Percentiles rank a stretch among this genome's conserved stretches.
Evolutionary conservation across 495 filamentous ascomycete genomes (phyloP).

Genomic region (Bacidia gigantensis): DNA sequence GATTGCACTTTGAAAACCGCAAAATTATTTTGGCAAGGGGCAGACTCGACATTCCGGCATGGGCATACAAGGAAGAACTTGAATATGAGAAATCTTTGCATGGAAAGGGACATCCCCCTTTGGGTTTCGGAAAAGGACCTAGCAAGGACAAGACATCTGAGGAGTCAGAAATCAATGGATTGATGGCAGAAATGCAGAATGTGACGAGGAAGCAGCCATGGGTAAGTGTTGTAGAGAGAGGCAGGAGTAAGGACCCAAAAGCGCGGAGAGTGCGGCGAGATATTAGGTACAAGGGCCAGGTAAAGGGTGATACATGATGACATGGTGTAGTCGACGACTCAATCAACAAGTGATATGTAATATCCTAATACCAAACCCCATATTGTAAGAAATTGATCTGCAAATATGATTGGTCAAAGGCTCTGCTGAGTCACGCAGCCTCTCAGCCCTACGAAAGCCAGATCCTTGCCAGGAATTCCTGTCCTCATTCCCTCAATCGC

Average conservation of each 20-base stretch:
- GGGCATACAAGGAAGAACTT: conserved; percentile 27
- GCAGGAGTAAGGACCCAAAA: conserved; percentile 16
- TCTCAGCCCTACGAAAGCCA: not conserved
- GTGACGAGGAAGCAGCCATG: too few relatives aligned
- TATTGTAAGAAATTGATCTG: not conserved
- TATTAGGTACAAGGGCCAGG: conserved; percentile 7
- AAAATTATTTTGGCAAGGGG: conserved; percentile 40
- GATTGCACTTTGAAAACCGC: conserved; percentile 24
- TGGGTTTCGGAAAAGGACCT: conserved; percentile 12
- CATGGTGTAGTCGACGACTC: not conserved
- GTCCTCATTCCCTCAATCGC: not conserved
- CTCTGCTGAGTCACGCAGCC: not conserved
- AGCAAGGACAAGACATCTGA: not conserved
- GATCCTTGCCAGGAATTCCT: not conserved
- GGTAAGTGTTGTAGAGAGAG: conserved; percentile 15
- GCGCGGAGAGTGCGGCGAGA: conserved; percentile 24
- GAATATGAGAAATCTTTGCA: conserved; percentile 7
- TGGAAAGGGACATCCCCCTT: conserved; percentile 3
- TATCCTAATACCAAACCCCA: not conserved
- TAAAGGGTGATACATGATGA: not conserved
- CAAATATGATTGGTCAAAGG: too few relatives aligned
- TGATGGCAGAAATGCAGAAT: conserved; percentile 11
- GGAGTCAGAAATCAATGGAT: conserved; percentile 8
- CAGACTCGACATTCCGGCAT: conserved; percentile 37
- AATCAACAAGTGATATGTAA: not conserved